Evolutionary conservation across 352 stramenopile species (phyloP).

Genomic region (Globisporangium nagaii): DNA sequence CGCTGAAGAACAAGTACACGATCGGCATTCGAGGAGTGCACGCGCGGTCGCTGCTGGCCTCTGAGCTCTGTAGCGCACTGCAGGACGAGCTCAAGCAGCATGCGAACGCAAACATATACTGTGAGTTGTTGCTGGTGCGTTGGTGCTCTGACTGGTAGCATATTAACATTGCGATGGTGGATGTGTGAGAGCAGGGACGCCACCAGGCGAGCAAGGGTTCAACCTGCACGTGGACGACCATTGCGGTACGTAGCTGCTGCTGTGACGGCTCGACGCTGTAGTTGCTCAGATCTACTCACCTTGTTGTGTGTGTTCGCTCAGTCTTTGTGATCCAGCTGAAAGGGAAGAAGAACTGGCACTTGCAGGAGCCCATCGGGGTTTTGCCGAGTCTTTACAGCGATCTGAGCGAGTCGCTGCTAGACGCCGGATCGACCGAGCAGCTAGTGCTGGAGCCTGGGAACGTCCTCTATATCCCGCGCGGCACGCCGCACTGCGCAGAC

Average conservation of each 20-base stretch:
- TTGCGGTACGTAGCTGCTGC: constrained; percentile 13
- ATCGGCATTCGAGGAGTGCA: constrained; percentile 28
- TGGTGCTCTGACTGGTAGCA: neutral
- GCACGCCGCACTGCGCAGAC: constrained; percentile 24
- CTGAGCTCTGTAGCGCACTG: constrained; percentile 9
- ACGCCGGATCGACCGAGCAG: neutral
- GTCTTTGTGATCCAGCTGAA: constrained; percentile 31
- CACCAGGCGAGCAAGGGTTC: constrained; percentile 23
- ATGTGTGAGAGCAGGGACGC: constrained; percentile 19
- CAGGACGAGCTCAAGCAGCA: constrained; percentile 24
- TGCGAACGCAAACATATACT: constrained; percentile 34
- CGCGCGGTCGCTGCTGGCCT: constrained; percentile 13
- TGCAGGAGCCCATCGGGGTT: constrained; percentile 8
- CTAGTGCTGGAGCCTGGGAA: constrained; percentile 16
- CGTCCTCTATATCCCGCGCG: constrained; percentile 28
- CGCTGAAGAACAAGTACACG: constrained; percentile 16
- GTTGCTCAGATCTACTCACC: neutral
- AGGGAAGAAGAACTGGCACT: constrained; percentile 22
- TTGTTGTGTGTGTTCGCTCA: neutral
- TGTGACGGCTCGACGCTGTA: neutral
- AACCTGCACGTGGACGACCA: constrained; percentile 28
- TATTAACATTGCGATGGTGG: neutral
- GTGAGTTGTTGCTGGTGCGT: constrained; percentile 3
- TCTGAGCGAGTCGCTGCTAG: neutral
- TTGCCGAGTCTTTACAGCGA: constrained; percentile 23